Evolutionary conservation across 148 eudicot species (phyloP), one percentile per base, ranked within the genome.

Genomic region (Selenicereus undatus): DNA sequence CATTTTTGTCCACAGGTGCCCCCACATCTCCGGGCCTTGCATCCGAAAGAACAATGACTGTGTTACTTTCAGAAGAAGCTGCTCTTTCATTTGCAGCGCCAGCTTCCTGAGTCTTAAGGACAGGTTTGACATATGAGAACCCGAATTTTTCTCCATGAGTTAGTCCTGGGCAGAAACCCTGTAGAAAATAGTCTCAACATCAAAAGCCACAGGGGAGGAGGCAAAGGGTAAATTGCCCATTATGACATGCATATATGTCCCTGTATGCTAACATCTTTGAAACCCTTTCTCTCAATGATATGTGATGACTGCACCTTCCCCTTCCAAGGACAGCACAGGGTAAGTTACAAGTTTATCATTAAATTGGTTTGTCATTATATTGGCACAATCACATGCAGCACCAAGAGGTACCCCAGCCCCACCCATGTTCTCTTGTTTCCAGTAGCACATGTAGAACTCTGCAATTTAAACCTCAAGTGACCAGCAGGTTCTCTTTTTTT

Each of bases 111-210:
- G 78, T 75, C 76, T 81, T 39, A 36, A 66, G 81, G 30, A 72
- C 80, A 68, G 92, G 83, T 71, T 91, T 81, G 71, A 81, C 72
- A 52, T 84, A 93, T 29, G 92, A 85, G 82, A 95, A 85, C 27
- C 94, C 97, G 73, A 85, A 91, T 85, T 91, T 91, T 79, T 95
- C 94, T 48, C 80, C 97, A 86, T 95, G 91, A 35, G 87, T 85
- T 79, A 93, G 90, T 68, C 97, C 98, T 4, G 90, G 97, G 80
- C 98, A 93, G 82, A 88, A 75, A 32, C 98, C 98, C 98, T 94
- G 89, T 68, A 75, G 17, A 81, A 60, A 70, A 87, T 45, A 39
- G 13, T 48, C 71, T 21, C 69, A 45, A 48, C 5, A 80, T 70
- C 27, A 65, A 14, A 81, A 21, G 21, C 36, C 20, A 43, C 29